Conservation (phyloP, 495 filamentous ascomycete genomes). For the Hypomontagnella monticulosa region DNA sequence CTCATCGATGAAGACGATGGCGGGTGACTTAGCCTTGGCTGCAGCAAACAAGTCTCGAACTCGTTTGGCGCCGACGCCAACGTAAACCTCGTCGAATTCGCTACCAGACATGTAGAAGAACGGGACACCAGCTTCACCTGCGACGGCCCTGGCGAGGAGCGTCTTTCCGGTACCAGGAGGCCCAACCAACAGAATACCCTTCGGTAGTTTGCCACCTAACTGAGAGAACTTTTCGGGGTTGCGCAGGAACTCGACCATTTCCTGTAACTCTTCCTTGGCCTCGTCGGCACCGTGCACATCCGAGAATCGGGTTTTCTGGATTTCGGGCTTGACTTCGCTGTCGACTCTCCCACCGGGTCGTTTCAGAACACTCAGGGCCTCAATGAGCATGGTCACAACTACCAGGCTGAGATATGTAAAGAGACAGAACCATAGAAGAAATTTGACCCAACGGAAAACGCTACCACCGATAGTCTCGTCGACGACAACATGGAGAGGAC, state of each 20-base stretch:
- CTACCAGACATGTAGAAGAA: constrained; percentile 99
- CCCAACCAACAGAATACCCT: constrained; percentile 93
- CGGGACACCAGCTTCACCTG: constrained; percentile 95
- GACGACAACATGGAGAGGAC: constrained; percentile 93
- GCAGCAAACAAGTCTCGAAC: constrained; percentile 93
- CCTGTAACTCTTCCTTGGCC: constrained; percentile 96
- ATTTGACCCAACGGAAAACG: constrained; percentile 91
- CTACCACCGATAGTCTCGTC: constrained; percentile 82
- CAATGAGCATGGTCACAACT: constrained; percentile 79
- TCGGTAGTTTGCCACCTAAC: constrained; percentile 94
- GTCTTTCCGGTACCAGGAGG: constrained; percentile 98
- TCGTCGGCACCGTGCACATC: constrained; percentile 98
- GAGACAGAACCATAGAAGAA: constrained; percentile 78
- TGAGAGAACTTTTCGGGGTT: constrained; percentile 90
- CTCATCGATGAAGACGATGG: constrained; percentile 99
- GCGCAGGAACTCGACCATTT: constrained; percentile 94
- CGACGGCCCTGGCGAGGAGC: constrained; percentile 93
- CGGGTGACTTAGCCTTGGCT: constrained; percentile 87
- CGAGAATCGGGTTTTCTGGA: constrained; percentile 88
- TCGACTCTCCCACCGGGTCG: constrained; percentile 73
- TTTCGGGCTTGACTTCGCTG: constrained; percentile 87
- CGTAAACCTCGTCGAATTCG: constrained; percentile 98
- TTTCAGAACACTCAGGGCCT: constrained; percentile 78
- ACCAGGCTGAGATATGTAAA: constrained; percentile 78
- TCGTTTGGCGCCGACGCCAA: constrained; percentile 96